phyloP scores from a whole-genome alignment of 1,284 basidiomycete species.

The Trametes polyzona region DNA sequence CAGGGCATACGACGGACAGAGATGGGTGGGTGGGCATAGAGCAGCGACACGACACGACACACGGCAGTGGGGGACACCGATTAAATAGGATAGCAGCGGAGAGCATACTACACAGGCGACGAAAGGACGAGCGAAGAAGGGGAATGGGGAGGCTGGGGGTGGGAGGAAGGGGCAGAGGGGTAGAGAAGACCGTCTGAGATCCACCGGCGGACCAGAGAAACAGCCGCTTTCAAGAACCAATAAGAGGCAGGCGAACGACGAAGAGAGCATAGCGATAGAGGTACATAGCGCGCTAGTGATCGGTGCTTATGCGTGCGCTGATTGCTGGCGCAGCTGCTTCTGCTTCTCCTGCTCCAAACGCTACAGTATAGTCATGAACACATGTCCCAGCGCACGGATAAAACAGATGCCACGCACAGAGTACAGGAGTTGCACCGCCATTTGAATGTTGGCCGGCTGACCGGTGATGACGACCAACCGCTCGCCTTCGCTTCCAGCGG shows the following conservation, averaged over 20 bases:
- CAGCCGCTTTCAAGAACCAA: conserved; percentile 1
- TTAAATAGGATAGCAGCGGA: conserved; percentile 29
- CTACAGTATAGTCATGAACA: conserved; percentile 41
- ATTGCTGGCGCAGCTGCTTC: conserved; percentile 66
- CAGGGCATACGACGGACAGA: not conserved
- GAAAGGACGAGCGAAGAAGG: not conserved
- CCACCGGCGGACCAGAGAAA: not conserved
- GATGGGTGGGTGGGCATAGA: not conserved
- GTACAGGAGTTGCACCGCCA: conserved; percentile 94
- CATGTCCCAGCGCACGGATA: not conserved
- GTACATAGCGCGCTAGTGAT: not conserved
- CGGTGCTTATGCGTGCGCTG: conserved; percentile 11
- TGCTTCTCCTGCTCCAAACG: conserved; percentile 89
- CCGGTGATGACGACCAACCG: conserved; percentile 94
- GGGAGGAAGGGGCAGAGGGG: not conserved
- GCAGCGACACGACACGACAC: not conserved
- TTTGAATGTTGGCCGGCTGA: conserved; percentile 92
- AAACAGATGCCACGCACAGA: conserved; percentile 58
- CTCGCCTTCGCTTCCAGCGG: conserved; percentile 81
- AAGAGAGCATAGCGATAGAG: conserved; percentile 6
- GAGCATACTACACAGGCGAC: conserved; percentile 24
- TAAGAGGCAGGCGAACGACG: not conserved
- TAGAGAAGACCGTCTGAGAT: not conserved
- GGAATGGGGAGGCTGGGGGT: not conserved
- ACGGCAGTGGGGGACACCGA: conserved; percentile 1